These are phyloP conservation scores for Immersiella caudata DNA, from an alignment of 495 filamentous ascomycete species.

Conservation along the genomic window DNA sequence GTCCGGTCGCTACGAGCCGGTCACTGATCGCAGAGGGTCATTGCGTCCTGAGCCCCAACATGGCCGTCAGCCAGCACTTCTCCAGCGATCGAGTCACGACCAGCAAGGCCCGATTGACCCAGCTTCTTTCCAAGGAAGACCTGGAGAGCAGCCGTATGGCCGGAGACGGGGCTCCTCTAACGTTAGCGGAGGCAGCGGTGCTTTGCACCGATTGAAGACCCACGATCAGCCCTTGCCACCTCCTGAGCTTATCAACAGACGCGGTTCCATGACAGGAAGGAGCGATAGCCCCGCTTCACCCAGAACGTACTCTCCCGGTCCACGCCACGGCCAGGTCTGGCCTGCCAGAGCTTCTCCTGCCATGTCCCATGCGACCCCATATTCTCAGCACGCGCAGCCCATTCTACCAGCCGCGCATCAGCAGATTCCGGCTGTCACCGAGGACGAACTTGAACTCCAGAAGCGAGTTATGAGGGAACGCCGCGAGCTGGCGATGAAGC, in stretches of 20 bases:
- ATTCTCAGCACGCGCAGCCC: conserved; percentile 39
- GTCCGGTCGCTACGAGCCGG: conserved; percentile 92
- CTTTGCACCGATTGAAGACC: conserved; percentile 51
- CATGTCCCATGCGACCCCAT: conserved; percentile 50
- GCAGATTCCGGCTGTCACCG: conserved; percentile 41
- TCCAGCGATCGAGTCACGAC: conserved; percentile 67
- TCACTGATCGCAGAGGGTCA: conserved; percentile 73
- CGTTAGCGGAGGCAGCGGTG: conserved; percentile 87
- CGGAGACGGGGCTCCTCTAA: conserved; percentile 90
- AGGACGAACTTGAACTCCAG: conserved; percentile 69
- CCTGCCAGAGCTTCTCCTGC: conserved; percentile 54
- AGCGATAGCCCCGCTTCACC: conserved; percentile 54
- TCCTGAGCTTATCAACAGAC: conserved; percentile 48
- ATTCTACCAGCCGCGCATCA: conserved; percentile 33
- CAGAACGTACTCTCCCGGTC: conserved; percentile 45
- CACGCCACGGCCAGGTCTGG: conserved; percentile 48
- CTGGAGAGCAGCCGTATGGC: conserved; percentile 55
- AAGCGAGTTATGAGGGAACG: conserved; percentile 85
- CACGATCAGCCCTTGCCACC: conserved; percentile 49
- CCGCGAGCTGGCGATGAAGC: conserved; percentile 73
- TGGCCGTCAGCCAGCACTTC: conserved; percentile 72
- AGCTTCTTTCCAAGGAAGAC: conserved; percentile 50
- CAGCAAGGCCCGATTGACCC: conserved; percentile 79
- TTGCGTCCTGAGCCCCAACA: conserved; percentile 56
- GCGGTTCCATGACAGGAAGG: conserved; percentile 48